Percentiles rank a stretch among this genome's conserved stretches.
Evolutionary conservation across 441 rosid genomes (phyloP).

Genomic region (Populus hybrid): DNA sequence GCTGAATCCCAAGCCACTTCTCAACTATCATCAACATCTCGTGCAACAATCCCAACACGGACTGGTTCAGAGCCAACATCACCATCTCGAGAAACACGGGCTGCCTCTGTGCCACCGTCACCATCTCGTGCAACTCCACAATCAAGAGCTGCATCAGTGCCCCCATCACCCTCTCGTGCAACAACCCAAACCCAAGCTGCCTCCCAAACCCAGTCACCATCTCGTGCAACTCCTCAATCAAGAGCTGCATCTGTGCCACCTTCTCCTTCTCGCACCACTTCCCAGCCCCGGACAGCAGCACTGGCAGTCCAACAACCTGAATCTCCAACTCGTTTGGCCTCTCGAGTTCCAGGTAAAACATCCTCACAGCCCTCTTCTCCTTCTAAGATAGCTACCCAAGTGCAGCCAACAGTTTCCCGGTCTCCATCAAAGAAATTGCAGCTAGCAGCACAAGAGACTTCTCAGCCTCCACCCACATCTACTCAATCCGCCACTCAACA

Average conservation of each 20-base stretch:
- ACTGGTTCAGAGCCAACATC: conserved; percentile 25
- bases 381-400: conserved; percentile 4
- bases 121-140: conserved; percentile 16
- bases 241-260: conserved; percentile 23
- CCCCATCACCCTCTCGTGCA: conserved; percentile 19
- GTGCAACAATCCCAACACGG: conserved; percentile 9
- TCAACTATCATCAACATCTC: conserved; percentile 27
- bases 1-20: conserved; percentile 14
- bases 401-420: conserved; percentile 21
- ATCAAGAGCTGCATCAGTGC: conserved; percentile 15
- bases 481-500: conserved; percentile 4
- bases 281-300: conserved; percentile 28
- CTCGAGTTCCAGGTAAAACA: conserved; percentile 16
- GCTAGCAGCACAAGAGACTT: not conserved
- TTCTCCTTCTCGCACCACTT: conserved; percentile 17
- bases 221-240: conserved; percentile 18
- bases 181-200: conserved; percentile 28
- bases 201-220: conserved; percentile 26
- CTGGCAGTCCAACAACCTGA: conserved; percentile 26
- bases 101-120: conserved; percentile 13
- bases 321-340: conserved; percentile 29
- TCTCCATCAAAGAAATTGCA: conserved; percentile 17
- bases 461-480: not conserved
- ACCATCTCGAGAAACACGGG: conserved; percentile 13
- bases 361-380: not conserved